Base-by-base conservation (phyloP, 805 yeast genomes). In the Limtongia smithiae region DNA sequence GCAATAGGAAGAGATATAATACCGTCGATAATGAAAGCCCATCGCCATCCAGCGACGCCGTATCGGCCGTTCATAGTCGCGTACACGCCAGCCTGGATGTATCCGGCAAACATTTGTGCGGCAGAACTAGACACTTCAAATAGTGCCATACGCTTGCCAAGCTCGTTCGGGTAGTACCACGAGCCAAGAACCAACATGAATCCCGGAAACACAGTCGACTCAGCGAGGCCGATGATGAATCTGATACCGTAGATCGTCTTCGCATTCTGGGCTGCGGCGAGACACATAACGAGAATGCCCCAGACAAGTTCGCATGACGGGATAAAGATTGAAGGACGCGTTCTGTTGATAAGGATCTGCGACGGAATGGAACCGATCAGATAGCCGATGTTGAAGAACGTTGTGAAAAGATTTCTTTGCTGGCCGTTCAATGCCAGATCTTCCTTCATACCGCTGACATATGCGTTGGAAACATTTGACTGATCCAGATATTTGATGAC, bases 211-310 rank as follows among this genome's bases (percentile, higher is more conserved):
- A 72, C 75, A n/a, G 82, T 79, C 2, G 85, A 78, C 62, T 86
- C 93, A 12, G 80, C 79, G 0, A 79, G 76, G 34, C 85, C 89
- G 48, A 83, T 73, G 36, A 83, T 71, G 59, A 83, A 83, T 46
- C 93, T 68, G 34, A 81, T 64, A 1, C 76, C 86, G 61, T 79
- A 76, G 21, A 85, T 67, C 9, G 70, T 70, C 20, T 73, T 70
- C 40, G 73, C 78, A 56, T 70, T 72, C 58, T 73, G 80, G 34
- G 77, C 68, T 14, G 75, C 73, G 38, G 82, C 70, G 2, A 88
- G 82, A 46, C 55, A 48, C 51, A 65, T 33, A 9, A 57, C 57
- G 37, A 83, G 73, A 46, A 81, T 66, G 1, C 85, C 75, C 89
- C 88, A 85, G 28, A 77, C 70, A 31, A 83, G 55, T 60, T 84